These are phyloP conservation scores for Fusarium nematophilum DNA, from an alignment of 2,329 filamentous ascomycete species.

Conservation along the genomic window DNA sequence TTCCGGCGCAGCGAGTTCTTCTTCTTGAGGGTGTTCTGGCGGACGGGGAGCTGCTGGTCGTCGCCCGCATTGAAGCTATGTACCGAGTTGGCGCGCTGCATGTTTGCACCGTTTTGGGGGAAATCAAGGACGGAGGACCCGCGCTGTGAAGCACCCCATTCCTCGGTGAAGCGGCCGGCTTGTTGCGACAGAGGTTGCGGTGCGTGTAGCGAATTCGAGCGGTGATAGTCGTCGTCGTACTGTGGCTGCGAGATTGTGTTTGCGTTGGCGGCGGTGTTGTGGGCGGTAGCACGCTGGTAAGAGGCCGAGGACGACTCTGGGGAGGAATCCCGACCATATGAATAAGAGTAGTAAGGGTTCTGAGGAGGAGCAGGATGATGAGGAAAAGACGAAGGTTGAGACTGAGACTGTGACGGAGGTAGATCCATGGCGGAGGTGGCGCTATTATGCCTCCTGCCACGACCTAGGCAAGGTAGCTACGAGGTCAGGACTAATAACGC, in stretches of 20 bases:
- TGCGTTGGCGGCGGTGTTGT: slow-evolving; percentile 32
- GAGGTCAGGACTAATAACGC: slow-evolving; percentile 26
- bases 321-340: slow-evolving; percentile 37
- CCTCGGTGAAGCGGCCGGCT: slow-evolving; percentile 71
- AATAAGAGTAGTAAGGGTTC: slow-evolving; percentile 30
- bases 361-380: slow-evolving; percentile 28
- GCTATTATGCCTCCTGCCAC: slow-evolving; percentile 40
- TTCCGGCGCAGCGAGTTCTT: slow-evolving; percentile 81
- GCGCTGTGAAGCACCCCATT: slow-evolving; percentile 76
- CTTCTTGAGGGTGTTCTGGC: slow-evolving; percentile 86
- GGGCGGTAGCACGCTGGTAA: slow-evolving; percentile 27
- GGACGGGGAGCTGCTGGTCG: slow-evolving; percentile 55
- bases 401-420: slow-evolving; percentile 36
- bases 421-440: slow-evolving; percentile 49
- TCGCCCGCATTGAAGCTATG: slow-evolving; percentile 64
- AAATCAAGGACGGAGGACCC: slow-evolving; percentile 70
- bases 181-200: slow-evolving; percentile 39
- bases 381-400: slow-evolving; percentile 37
- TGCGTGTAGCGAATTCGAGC: slow-evolving; percentile 29
- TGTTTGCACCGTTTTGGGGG: slow-evolving; percentile 47
- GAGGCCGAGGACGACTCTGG: slow-evolving; percentile 34
- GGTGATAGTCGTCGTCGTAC: slow-evolving; percentile 36
- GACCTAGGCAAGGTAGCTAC: slow-evolving; percentile 16
- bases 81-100: slow-evolving; percentile 72
- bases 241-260: slow-evolving; percentile 21